phyloP scores from a whole-genome alignment of 352 stramenopile species.

The Pythium utonaiense region DNA sequence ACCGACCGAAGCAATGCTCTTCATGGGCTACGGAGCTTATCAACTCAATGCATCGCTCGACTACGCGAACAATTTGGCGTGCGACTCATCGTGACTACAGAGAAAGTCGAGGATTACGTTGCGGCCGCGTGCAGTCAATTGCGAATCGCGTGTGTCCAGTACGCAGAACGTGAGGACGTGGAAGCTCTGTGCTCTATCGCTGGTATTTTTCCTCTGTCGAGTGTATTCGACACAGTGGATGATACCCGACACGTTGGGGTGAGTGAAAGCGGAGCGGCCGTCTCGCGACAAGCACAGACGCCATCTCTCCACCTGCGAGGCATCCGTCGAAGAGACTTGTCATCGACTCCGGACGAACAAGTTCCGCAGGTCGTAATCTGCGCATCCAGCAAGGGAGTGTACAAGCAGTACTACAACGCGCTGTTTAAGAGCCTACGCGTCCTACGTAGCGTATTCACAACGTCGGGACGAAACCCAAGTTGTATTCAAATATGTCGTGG shows the following conservation, averaged over 20 bases:
- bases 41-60: neutral
- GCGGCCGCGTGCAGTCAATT: conserved; percentile 39
- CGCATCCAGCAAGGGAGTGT: conserved; percentile 51
- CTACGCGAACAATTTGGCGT: conserved; percentile 27
- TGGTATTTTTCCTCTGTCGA: conserved; percentile 40
- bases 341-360: neutral
- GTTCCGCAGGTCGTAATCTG: conserved; percentile 59
- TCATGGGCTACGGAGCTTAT: conserved; percentile 12
- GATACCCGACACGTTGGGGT: conserved; percentile 33
- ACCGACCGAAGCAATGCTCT: neutral
- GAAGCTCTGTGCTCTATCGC: conserved; percentile 34
- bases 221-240: conserved; percentile 46
- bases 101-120: conserved; percentile 41
- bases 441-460: conserved; percentile 30
- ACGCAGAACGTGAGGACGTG: conserved; percentile 50
- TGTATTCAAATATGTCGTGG: conserved; percentile 35
- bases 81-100: conserved; percentile 43
- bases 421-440: conserved; percentile 59
- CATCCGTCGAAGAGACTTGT: neutral
- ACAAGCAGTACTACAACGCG: conserved; percentile 60
- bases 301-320: conserved; percentile 36
- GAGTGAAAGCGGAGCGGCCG: conserved; percentile 24
- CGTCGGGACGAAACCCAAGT: neutral
- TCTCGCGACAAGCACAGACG: conserved; percentile 38
- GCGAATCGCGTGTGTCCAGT: conserved; percentile 57